Conservation (phyloP, 352 stramenopile genomes). For the Pythium insidiosum region DNA sequence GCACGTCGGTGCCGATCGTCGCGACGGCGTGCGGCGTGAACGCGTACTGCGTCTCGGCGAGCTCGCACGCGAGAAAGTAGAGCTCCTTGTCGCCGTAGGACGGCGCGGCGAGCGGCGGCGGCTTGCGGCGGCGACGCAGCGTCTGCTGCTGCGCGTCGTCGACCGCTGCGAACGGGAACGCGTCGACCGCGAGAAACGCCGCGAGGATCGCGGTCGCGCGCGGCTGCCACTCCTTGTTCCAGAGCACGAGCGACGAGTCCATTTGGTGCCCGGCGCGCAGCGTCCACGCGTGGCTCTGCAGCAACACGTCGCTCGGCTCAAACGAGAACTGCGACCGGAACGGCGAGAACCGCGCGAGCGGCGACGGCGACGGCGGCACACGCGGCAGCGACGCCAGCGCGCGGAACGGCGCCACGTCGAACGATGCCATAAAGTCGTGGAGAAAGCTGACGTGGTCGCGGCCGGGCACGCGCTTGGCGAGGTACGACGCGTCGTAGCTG, state of each 20-base stretch:
- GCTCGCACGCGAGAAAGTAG: constrained; percentile 38
- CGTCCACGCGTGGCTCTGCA: constrained; percentile 24
- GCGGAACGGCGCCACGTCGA: constrained; percentile 32
- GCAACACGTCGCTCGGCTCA: constrained; percentile 20
- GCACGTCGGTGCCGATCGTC: constrained; percentile 1
- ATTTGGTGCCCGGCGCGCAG: constrained; percentile 29
- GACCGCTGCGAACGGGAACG: too few species aligned
- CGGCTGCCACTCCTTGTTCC: constrained; percentile 28
- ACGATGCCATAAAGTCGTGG: constrained; percentile 28
- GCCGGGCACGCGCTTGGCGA: constrained; percentile 10
- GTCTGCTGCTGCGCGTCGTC: too few species aligned
- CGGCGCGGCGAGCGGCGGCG: too few species aligned
- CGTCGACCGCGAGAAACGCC: constrained; percentile 31
- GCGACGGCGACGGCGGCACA: constrained; percentile 12
- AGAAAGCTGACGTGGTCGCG: constrained; percentile 15
- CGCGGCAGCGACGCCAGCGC: constrained; percentile 21
- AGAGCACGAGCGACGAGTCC: constrained; percentile 43
- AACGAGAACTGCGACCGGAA: constrained; percentile 13
- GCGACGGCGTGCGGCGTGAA: constrained; percentile 26
- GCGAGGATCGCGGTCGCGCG: constrained; percentile 34
- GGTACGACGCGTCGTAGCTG: constrained; percentile 21
- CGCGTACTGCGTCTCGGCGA: constrained; percentile 36
- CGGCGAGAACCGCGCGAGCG: neutral
- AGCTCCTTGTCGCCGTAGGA: constrained; percentile 49
- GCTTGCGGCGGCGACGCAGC: constrained; percentile 17